These are phyloP conservation scores for Dysphania ambrosioides DNA, from an alignment of 148 eudicot genomes.

Conservation along the genomic window DNA sequence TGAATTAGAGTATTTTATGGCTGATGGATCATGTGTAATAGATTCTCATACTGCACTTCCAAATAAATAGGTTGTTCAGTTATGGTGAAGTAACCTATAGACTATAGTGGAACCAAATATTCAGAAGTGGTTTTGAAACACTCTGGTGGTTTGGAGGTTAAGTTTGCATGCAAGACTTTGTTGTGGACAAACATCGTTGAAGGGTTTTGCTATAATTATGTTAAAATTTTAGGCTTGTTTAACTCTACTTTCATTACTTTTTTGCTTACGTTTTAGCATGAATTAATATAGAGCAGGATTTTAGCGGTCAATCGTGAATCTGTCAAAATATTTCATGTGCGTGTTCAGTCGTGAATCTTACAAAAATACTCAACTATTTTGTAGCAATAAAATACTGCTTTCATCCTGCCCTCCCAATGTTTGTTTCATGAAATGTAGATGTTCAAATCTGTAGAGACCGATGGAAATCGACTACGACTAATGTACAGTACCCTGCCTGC, in stretches of 20 bases:
- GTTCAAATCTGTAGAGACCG: background rate
- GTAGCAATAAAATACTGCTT: constrained; percentile 2
- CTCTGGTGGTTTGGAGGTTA: background rate
- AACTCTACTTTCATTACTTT: background rate
- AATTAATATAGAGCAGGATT: background rate
- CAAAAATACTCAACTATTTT: background rate
- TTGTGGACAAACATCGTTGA: background rate
- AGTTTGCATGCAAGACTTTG: background rate
- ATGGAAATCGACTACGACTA: background rate
- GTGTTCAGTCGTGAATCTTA: background rate
- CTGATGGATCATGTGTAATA: background rate
- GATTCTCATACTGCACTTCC: background rate
- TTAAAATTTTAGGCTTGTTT: background rate
- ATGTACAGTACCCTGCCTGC: background rate
- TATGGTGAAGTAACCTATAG: background rate
- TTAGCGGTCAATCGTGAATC: background rate
- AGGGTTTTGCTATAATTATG: background rate
- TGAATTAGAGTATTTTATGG: background rate
- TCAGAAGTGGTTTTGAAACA: background rate
- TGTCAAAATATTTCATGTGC: background rate
- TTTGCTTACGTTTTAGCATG: background rate
- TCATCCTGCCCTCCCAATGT: background rate
- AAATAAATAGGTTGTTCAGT: background rate
- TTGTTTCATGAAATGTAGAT: background rate
- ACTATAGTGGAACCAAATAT: background rate